These are phyloP conservation scores for Trifolium dubium DNA, from an alignment of 306 rosid genomes.

Conservation along the genomic window DNA sequence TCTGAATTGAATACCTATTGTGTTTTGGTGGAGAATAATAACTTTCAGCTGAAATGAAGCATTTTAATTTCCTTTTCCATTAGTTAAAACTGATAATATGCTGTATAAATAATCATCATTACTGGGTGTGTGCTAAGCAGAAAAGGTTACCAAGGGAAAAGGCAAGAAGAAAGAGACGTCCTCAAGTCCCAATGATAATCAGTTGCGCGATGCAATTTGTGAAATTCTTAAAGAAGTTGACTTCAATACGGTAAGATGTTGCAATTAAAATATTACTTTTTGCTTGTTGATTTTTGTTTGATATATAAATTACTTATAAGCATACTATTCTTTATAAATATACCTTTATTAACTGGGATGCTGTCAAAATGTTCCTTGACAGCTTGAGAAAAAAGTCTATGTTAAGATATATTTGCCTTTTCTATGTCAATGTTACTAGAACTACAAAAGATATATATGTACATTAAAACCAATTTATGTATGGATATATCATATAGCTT, in stretches of 20 bases:
- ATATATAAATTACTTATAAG: slow-evolving; percentile 3
- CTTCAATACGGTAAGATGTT: slow-evolving; percentile 86
- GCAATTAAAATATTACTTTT: slow-evolving; percentile 5
- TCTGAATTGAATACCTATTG: neutral
- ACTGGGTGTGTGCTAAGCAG: slow-evolving; percentile 48
- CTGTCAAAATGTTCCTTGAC: slow-evolving; percentile 22
- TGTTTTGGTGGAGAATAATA: slow-evolving; percentile 1
- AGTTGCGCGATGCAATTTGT: slow-evolving; percentile 78
- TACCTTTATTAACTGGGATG: neutral
- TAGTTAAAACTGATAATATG: slow-evolving; percentile 3
- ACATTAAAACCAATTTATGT: neutral
- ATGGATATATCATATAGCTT: slow-evolving; percentile 20
- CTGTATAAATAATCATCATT: slow-evolving; percentile 10
- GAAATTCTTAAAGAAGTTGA: slow-evolving; percentile 95
- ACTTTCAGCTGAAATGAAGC: slow-evolving; percentile 21
- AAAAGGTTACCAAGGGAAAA: slow-evolving; percentile 63
- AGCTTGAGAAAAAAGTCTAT: slow-evolving; percentile 13
- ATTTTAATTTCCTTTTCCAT: slow-evolving; percentile 2
- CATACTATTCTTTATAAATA: neutral
- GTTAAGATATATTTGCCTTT: slow-evolving; percentile 32
- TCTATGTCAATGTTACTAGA: neutral
- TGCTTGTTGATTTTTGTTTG: slow-evolving; percentile 5
- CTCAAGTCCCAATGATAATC: slow-evolving; percentile 67
- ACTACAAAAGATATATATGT: slow-evolving; percentile 9
- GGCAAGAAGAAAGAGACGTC: slow-evolving; percentile 66